Evolutionary conservation across 768 basidiomycete genomes (phyloP), one percentile per base, ranked within the genome.

Genomic region (Rhodocollybia butyracea): DNA sequence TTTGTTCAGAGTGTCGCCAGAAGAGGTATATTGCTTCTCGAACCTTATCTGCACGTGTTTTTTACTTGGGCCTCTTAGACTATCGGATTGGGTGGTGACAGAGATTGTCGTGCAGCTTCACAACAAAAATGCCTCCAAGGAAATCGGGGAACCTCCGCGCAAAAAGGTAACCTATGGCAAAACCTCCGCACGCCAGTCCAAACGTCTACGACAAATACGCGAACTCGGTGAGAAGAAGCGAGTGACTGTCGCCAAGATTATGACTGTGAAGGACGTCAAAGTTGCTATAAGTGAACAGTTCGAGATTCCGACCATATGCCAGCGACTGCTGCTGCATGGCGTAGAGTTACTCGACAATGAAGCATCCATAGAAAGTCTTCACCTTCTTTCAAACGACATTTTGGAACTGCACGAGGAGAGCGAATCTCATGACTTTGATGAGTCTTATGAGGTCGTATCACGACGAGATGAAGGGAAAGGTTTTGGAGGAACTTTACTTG

Each of bases 261-360:
- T 81, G 59, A 84, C 86, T 0, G 78, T 94, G 48, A 91, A 86
- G 66, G 89, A 92, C 15, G 81, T 93, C 62, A 92, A 91, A 68
- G 64, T 89, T 53, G 76, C 81, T 76, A 87, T 90, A 55, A 56
- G 81, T 68, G 78, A 81, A 27, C 75, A 78, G 41, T 71, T 86
- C 51, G 74, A 74, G 36, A 84, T 92, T 55, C 86, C 91, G 32
- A 86, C 86, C 10, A 89, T 92, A 54, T 86, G 80, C 57, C 91
- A 93, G 64, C 79, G 85, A 46, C 68, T 94, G 24, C 88, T 82
- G 63, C 77, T 84, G 64, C 73, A 77, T 36, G 81, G 77, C 1
- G 68, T 70, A 34, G 91, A 91, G 68, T 76, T 94, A 1, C 72
- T 79, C 3, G 85, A 89, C 66, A 89, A 82, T 63, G 56, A 74